Evolutionary conservation across 495 filamentous ascomycete genomes (phyloP).

Genomic region (Xylaria scruposa): DNA sequence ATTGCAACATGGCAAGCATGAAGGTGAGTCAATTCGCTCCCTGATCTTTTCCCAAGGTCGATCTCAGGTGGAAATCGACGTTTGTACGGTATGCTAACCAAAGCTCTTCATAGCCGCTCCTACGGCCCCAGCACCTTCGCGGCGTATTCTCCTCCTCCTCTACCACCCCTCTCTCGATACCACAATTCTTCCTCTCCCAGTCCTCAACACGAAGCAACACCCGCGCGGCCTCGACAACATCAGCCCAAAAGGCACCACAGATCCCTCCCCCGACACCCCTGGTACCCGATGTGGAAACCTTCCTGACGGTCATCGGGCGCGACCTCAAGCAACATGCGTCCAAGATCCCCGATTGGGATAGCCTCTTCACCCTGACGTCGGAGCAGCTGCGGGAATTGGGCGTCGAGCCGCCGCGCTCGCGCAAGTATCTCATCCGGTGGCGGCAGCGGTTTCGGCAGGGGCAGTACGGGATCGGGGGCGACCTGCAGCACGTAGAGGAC

Average conservation of each 20-base stretch:
- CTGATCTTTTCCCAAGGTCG: neutral
- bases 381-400: constrained; percentile 80
- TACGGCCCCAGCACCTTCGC: constrained; percentile 36
- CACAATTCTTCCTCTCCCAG: constrained; percentile 19
- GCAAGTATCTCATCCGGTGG: constrained; percentile 86
- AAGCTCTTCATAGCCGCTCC: constrained; percentile 26
- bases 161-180: neutral
- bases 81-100: constrained; percentile 6
- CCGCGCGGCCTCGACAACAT: constrained; percentile 39
- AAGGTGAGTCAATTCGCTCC: constrained; percentile 30
- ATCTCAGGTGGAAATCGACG: neutral
- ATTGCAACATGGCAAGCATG: constrained; percentile 37
- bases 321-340: constrained; percentile 76
- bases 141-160: constrained; percentile 20
- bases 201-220: constrained; percentile 35
- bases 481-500: constrained; percentile 73
- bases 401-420: constrained; percentile 80
- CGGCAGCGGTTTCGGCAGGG: constrained; percentile 81
- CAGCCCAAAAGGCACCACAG: constrained; percentile 44
- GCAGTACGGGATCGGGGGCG: constrained; percentile 77
- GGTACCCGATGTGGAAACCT: constrained; percentile 84
- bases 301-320: constrained; percentile 92
- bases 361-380: constrained; percentile 80
- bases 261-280: constrained; percentile 80
- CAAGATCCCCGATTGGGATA: constrained; percentile 88